Evolutionary conservation across 345 rosid genomes (phyloP).

Genomic region (sweet orange (Citrus sinensis)): DVS_A1.0 CM039169.1:30601501-30602000

Average conservation of each 20-base stretch:
- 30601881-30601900: conserved; percentile 17
- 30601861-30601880: conserved; percentile 6
- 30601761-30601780: conserved; percentile 9
- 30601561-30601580: not conserved
- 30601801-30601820: conserved; percentile 14
- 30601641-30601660: not conserved
- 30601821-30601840: conserved; percentile 16
- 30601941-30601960: conserved; percentile 11
- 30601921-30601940: conserved; percentile 20
- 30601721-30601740: conserved; percentile 11
- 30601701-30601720: conserved; percentile 12
- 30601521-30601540: no score
- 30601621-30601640: not conserved
- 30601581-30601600: not conserved
- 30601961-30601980: conserved; percentile 4
- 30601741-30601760: not conserved
- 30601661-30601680: conserved; percentile 9
- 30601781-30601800: not conserved
- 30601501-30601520: no score
- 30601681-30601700: conserved; percentile 4
- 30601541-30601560: no score
- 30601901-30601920: conserved; percentile 26
- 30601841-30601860: conserved; percentile 8
- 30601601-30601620: not conserved
- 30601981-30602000: not conserved